phyloP scores from a whole-genome alignment of 2,329 filamentous ascomycete species.

The Scytalidium sp. region DNA sequence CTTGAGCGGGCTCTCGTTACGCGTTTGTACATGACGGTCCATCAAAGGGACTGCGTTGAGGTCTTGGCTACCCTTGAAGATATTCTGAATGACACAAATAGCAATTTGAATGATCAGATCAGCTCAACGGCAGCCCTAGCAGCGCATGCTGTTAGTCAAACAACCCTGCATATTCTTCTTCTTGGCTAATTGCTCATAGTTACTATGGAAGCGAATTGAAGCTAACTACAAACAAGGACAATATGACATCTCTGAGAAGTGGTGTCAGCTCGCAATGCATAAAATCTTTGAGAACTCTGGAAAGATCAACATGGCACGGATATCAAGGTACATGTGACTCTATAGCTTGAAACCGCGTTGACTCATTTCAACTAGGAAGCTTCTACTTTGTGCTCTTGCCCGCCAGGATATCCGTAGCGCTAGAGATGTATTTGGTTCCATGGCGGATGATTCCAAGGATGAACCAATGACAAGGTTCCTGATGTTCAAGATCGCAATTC shows the following conservation, averaged over 20 bases:
- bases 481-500: constrained; percentile 70
- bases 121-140: constrained; percentile 61
- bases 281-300: constrained; percentile 63
- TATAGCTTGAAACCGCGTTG: background rate
- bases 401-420: constrained; percentile 53
- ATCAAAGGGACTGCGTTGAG: constrained; percentile 34
- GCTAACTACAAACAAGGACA: constrained; percentile 48
- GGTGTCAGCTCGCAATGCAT: constrained; percentile 71
- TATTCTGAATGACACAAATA: constrained; percentile 44
- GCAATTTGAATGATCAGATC: constrained; percentile 45
- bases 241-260: constrained; percentile 56
- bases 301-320: constrained; percentile 62
- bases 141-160: constrained; percentile 57
- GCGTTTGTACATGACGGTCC: constrained; percentile 62
- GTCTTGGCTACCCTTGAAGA: constrained; percentile 34
- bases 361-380: constrained; percentile 51
- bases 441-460: constrained; percentile 55
- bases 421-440: constrained; percentile 51
- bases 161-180: background rate
- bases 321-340: constrained; percentile 53
- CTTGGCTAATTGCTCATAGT: constrained; percentile 39
- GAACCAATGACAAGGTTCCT: constrained; percentile 69
- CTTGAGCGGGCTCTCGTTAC: constrained; percentile 68
- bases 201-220: constrained; percentile 82
- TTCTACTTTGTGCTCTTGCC: constrained; percentile 67